phyloP scores from a whole-genome alignment of 306 rosid species.

The Pterocarpus santalinus region DNA sequence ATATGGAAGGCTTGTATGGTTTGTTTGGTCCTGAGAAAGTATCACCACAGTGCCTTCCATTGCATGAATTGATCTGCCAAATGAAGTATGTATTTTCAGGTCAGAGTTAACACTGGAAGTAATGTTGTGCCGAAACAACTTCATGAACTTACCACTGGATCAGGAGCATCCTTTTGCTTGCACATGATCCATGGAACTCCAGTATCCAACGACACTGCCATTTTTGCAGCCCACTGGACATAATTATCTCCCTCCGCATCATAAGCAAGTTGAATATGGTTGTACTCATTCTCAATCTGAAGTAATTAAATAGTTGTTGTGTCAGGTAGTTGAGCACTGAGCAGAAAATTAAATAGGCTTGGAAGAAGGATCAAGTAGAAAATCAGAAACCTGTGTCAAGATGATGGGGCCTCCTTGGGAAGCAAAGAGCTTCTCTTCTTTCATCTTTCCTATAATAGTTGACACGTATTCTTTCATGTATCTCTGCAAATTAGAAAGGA shows the following conservation, averaged over 20 bases:
- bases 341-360: not conserved
- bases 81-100: not conserved
- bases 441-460: slow-evolving; percentile 59
- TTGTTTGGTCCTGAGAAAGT: slow-evolving; percentile 90
- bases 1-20: slow-evolving; percentile 78
- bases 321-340: not conserved
- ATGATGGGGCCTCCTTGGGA: slow-evolving; percentile 95
- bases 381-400: slow-evolving; percentile 81
- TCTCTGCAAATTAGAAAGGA: slow-evolving; percentile 55
- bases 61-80: slow-evolving; percentile 87
- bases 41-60: slow-evolving; percentile 98
- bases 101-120: not conserved
- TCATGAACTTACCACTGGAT: slow-evolving; percentile 74
- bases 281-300: slow-evolving; percentile 96
- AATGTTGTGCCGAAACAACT: not conserved
- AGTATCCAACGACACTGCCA: slow-evolving; percentile 60
- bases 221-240: slow-evolving; percentile 88
- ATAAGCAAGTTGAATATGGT: slow-evolving; percentile 81
- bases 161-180: slow-evolving; percentile 98
- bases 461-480: slow-evolving; percentile 67
- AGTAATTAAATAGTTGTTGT: not conserved
- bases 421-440: slow-evolving; percentile 68
- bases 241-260: slow-evolving; percentile 60
- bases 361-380: slow-evolving; percentile 7
- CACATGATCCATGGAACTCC: slow-evolving; percentile 99